Percentiles rank a stretch among this genome's conserved stretches.
These are phyloP conservation scores for Stemphylium lycopersici DNA, from an alignment of 2,329 filamentous ascomycete genomes.

Conservation along the genomic window DNA sequence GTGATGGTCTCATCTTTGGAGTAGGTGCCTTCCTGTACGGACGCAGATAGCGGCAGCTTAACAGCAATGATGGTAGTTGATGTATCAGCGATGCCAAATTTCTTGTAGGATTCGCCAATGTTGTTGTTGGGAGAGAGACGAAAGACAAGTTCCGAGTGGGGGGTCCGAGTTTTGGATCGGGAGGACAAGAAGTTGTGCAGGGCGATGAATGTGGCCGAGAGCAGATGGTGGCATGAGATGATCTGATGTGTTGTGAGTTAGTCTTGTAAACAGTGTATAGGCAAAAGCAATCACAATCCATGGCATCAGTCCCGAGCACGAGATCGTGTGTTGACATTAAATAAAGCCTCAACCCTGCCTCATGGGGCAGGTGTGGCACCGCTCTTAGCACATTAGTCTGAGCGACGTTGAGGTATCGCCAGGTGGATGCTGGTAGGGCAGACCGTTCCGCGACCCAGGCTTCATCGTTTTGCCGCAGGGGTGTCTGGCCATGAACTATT, in stretches of 20 bases:
- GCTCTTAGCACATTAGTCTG: neutral
- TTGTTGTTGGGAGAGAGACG: slow-evolving; percentile 83
- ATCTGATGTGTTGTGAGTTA: slow-evolving; percentile 56
- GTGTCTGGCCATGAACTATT: neutral
- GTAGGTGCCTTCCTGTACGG: neutral
- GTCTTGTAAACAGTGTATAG: neutral
- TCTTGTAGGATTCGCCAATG: slow-evolving; percentile 89
- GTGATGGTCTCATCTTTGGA: slow-evolving; percentile 19
- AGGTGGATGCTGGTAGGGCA: neutral
- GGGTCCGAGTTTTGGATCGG: slow-evolving; percentile 73
- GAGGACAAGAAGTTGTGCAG: slow-evolving; percentile 67
- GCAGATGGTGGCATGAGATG: slow-evolving; percentile 72
- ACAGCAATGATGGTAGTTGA: slow-evolving; percentile 78
- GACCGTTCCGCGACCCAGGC: neutral
- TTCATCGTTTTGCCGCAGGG: neutral
- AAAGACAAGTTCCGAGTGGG: slow-evolving; percentile 88
- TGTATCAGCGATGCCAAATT: slow-evolving; percentile 77
- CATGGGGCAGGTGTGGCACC: neutral
- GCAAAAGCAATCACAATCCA: neutral
- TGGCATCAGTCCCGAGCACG: too few species aligned
- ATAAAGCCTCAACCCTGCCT: neutral
- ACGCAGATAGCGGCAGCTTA: slow-evolving; percentile 66
- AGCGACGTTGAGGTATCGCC: neutral
- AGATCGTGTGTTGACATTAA: neutral
- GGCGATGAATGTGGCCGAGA: slow-evolving; percentile 80